Evolutionary conservation across 306 rosid genomes (phyloP), one percentile per base, ranked within the genome.

Genomic region (Malus sylvestris): DNA sequence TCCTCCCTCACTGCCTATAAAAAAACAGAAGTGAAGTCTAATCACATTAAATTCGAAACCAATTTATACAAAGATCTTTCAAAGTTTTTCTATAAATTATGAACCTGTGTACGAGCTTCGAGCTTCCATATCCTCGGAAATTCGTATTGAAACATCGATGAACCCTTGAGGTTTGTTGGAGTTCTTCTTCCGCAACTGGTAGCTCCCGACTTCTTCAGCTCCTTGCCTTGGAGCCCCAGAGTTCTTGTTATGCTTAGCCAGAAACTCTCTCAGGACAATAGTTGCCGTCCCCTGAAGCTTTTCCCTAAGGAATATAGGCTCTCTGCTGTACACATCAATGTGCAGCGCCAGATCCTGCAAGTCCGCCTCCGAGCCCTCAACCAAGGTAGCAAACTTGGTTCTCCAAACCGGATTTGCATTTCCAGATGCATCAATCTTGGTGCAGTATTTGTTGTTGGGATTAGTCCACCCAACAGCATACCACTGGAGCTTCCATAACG

Each of bases 391-490:
- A 76, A 93, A 90, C 85, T 87, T 89, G 82, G 91, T 90, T 80
- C 83, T 90, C 96, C 98, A 93, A 20, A 84, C 88, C 29, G 98
- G 98, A 83, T 86, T 90, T 68, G 82, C 90, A 76, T 85, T 86
- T 74, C 90, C 96, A 16, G 93, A 89, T 57, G 89, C 81, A 77
- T 89, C 94, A 38, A 89, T 85, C 80, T 84, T 93, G 79, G 98
- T 90, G 88, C 94, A 91, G 79, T 89, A 90, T 80, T 89, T 93
- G 90, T 87, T 88, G n/a, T 87, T 74, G 15, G 84, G 80, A 80
- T 93, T 92, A 65, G 91, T 78, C 97, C 98, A 93, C 25, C 88
- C 96, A 52, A 93, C 97, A 8, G 91, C 98, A 68, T 78, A 89
- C 97, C 95, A 93, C 57, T 89, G 98, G 70, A 89, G 95, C 85